Base-by-base conservation (phyloP, 148 eudicot genomes). In the Bassia scoparia region DNA sequence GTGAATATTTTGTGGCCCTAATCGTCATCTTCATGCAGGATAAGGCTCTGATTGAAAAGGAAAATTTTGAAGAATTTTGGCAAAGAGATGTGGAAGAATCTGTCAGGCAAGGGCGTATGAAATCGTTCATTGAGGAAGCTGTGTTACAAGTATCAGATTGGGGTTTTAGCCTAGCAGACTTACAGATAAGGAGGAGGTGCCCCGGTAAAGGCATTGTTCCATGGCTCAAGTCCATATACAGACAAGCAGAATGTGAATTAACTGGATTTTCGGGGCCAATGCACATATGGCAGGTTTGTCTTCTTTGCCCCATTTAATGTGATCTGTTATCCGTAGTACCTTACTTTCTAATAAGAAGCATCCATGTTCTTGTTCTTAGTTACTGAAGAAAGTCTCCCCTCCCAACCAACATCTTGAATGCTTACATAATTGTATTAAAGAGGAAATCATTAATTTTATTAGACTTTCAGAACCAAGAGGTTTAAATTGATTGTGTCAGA, bases 61-160 rank as follows among this genome's bases (percentile, higher is more conserved):
- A 70, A 26, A 75, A 69, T 55, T 94, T 94, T 80, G 87, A 89
- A 88, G 87, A 87, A 74, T 78, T 85, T 65, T 94, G 96, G 97
- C 91, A 88, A n/a, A 85, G 97, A 77, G 82, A 91, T 76, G 97
- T 94, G 35, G 98, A 91, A 74, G 98, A 94, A 77, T 88, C 97
- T 0, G 78, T 91, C 53, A 87, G 96, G 46, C 98, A 89, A 55
- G 85, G 86, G 23, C 80, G 71, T 48, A 44, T 75, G 55, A 81
- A 79, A 71, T 88, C 97, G 3, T 91, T 91, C 79, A 79, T 86
- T 35, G 86, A 91, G 81, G 98, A 94, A 86, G 93, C 97, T 11
- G 68, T 65, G 41, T 75, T 91, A 48, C 93, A 81, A 80, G 97
- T 91, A 21, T 85, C 93, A 13, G 80, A 83, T 33, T 94, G 97